Evolutionary conservation across 1,284 basidiomycete species (phyloP).

Genomic region (Moesziomyces sp.): DNA sequence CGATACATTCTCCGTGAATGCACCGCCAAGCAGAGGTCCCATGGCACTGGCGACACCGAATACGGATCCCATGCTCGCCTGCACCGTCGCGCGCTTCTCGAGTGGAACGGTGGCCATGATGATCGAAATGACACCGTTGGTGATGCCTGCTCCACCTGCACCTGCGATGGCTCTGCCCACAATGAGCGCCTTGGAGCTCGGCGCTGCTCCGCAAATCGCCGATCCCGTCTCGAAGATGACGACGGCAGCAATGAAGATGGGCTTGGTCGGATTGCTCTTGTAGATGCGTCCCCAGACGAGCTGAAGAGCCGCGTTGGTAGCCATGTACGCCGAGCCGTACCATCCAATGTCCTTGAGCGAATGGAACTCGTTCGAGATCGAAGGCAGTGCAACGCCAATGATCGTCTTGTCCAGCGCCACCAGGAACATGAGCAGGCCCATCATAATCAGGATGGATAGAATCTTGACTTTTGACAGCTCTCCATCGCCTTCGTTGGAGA

Average conservation of each 20-base stretch:
- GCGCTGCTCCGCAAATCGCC: constrained; percentile 72
- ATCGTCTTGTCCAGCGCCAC: constrained; percentile 30
- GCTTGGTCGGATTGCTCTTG: constrained; percentile 70
- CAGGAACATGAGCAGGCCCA: constrained; percentile 18
- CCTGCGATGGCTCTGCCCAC: constrained; percentile 72
- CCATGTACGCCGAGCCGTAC: constrained; percentile 71
- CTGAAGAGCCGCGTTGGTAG: constrained; percentile 60
- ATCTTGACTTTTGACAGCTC: constrained; percentile 17
- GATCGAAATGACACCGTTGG: constrained; percentile 70
- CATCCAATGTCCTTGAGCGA: constrained; percentile 70
- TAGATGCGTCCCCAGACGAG: constrained; percentile 39
- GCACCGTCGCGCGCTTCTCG: constrained; percentile 69
- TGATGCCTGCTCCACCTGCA: constrained; percentile 71
- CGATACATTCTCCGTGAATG: constrained; percentile 62
- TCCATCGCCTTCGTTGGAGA: background rate
- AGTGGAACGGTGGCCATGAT: constrained; percentile 68
- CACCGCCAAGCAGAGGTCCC: constrained; percentile 65
- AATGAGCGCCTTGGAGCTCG: constrained; percentile 70
- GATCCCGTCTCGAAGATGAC: constrained; percentile 71
- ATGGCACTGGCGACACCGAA: constrained; percentile 60
- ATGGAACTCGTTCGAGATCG: constrained; percentile 70
- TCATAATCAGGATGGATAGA: constrained; percentile 11
- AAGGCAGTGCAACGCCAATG: constrained; percentile 36
- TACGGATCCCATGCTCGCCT: constrained; percentile 61
- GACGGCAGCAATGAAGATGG: constrained; percentile 70